phyloP scores from a whole-genome alignment of 1,284 basidiomycete genomes.

The Cryptococcus sp. region DNA sequence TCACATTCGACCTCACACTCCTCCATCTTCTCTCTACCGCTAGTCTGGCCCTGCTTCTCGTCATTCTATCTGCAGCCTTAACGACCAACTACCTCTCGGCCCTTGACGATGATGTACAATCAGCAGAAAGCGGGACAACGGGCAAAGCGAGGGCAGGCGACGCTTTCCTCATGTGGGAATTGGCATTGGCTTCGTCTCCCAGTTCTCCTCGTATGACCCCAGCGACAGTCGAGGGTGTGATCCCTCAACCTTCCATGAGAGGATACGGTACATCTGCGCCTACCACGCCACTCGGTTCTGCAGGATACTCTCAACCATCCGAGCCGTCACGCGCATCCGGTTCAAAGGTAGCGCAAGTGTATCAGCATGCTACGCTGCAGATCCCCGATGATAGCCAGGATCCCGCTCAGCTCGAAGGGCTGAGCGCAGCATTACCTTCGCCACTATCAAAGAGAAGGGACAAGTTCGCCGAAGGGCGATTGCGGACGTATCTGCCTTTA shows the following conservation, averaged over 20 bases:
- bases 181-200: conserved; percentile 36
- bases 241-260: not conserved
- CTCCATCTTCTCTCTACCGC: conserved; percentile 35
- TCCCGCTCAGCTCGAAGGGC: not conserved
- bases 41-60: conserved; percentile 33
- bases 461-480: conserved; percentile 36
- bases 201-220: conserved; percentile 12
- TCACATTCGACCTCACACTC: conserved; percentile 42
- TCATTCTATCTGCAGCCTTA: conserved; percentile 35
- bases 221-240: not conserved
- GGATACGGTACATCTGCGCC: conserved; percentile 15
- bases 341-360: not conserved
- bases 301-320: not conserved
- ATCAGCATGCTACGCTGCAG: no score
- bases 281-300: not conserved
- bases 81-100: conserved; percentile 23
- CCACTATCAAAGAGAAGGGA: conserved; percentile 17
- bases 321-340: not conserved
- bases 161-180: conserved; percentile 46
- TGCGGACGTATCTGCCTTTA: conserved; percentile 30
- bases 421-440: not conserved
- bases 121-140: not conserved
- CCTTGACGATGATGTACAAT: conserved; percentile 5
- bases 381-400: not conserved
- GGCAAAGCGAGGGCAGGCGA: conserved; percentile 10